These are phyloP conservation scores for Thermothielavioides terrestris DNA, from an alignment of 495 filamentous ascomycete genomes.

Conservation along the genomic window DNA sequence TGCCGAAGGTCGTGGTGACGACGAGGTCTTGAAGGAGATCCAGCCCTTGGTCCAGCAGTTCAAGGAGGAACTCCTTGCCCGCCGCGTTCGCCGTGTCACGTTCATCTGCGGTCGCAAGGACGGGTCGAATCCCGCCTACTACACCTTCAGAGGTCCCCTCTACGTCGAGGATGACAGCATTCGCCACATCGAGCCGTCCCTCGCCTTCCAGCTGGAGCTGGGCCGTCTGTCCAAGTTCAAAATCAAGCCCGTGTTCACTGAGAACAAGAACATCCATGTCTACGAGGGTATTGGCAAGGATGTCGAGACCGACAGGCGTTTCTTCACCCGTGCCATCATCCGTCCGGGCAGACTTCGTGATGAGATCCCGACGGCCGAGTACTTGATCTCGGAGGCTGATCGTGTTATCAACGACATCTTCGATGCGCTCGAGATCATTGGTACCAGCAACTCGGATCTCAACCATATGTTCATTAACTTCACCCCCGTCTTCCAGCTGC, in stretches of 20 bases:
- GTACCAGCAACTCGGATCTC: conserved; percentile 97
- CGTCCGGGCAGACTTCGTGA: conserved; percentile 87
- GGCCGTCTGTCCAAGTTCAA: conserved; percentile 90
- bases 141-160: conserved; percentile 87
- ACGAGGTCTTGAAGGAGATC: conserved; percentile 68
- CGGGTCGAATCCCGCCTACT: conserved; percentile 93
- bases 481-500: conserved; percentile 84
- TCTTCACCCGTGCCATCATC: conserved; percentile 93
- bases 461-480: conserved; percentile 99
- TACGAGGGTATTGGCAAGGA: conserved; percentile 95
- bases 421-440: conserved; percentile 94
- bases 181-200: conserved; percentile 90
- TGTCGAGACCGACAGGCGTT: conserved; percentile 89
- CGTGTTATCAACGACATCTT: conserved; percentile 95
- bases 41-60: conserved; percentile 64
- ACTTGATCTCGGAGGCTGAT: conserved; percentile 94
- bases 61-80: conserved; percentile 73
- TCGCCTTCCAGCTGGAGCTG: conserved; percentile 97
- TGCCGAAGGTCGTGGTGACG: conserved; percentile 76
- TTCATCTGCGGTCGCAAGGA: conserved; percentile 95
- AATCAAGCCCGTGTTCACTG: conserved; percentile 95
- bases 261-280: conserved; percentile 97
- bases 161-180: conserved; percentile 91
- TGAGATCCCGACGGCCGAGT: conserved; percentile 94
- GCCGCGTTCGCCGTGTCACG: conserved; percentile 78